Evolutionary conservation across 257 asterid species (phyloP).

Genomic region (Nicotiana paniculata): DNA sequence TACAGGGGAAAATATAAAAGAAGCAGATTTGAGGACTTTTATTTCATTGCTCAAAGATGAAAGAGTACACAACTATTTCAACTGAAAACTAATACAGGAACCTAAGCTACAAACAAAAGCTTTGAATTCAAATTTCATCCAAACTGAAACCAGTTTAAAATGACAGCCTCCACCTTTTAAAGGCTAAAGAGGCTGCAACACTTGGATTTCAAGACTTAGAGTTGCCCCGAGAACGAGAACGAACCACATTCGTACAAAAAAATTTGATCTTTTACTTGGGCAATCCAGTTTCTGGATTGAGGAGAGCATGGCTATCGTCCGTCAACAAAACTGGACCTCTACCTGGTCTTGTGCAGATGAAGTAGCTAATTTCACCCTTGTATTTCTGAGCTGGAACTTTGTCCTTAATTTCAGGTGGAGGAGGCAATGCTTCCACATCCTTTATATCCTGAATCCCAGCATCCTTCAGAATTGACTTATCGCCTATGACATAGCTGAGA

Average conservation of each 20-base stretch:
- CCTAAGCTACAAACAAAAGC: background rate
- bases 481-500: conserved; percentile 86
- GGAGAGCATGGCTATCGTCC: conserved; percentile 65
- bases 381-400: conserved; percentile 39
- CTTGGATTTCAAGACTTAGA: conserved; percentile 11
- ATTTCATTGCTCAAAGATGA: background rate
- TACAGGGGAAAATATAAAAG: background rate
- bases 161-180: background rate
- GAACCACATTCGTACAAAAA: background rate
- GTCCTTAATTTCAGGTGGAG: conserved; percentile 79
- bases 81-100: background rate
- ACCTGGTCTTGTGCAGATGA: conserved; percentile 57
- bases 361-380: conserved; percentile 85
- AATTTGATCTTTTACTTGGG: conserved; percentile 45
- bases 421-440: conserved; percentile 60
- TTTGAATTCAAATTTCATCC: background rate
- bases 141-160: background rate
- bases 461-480: conserved; percentile 72
- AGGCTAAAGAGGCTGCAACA: background rate
- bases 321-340: conserved; percentile 73
- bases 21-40: background rate
- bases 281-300: conserved; percentile 62
- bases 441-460: conserved; percentile 66
- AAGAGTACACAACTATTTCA: background rate
- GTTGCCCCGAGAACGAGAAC: conserved; percentile 1